phyloP scores from a whole-genome alignment of 1,284 basidiomycete species.

The Ustilago lituana region DNA sequence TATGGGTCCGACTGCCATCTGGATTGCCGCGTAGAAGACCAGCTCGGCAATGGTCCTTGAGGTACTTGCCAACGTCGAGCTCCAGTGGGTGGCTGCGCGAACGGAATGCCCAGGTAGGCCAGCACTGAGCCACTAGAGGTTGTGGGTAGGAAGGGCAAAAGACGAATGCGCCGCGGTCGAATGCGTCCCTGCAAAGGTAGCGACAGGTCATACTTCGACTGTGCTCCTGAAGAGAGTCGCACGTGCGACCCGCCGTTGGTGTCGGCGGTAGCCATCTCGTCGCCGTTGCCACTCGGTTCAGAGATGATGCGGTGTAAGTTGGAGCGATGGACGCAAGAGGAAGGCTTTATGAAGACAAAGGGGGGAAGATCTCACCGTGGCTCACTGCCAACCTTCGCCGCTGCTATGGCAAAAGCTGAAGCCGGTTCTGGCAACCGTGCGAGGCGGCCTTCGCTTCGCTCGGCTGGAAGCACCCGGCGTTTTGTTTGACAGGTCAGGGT shows the following conservation, averaged over 20 bases:
- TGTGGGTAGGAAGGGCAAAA: constrained; percentile 16
- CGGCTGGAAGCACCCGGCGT: neutral
- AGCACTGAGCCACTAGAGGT: constrained; percentile 66
- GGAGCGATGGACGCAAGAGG: no score
- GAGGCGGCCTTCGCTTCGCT: neutral
- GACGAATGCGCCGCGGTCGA: constrained; percentile 40
- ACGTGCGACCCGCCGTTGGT: neutral
- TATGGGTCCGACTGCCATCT: constrained; percentile 40
- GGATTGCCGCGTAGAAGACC: constrained; percentile 13
- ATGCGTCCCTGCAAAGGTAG: constrained; percentile 43
- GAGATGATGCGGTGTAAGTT: no score
- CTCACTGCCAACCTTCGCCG: no score
- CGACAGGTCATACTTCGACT: constrained; percentile 25
- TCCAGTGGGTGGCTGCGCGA: constrained; percentile 74
- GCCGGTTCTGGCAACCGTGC: neutral
- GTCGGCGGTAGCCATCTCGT: neutral
- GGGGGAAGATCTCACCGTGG: no score
- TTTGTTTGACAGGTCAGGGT: constrained; percentile 6
- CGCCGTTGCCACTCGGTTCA: no score
- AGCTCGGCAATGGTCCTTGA: constrained; percentile 28
- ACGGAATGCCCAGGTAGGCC: constrained; percentile 77
- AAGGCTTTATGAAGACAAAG: no score
- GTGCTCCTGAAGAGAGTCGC: neutral
- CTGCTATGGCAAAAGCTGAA: neutral
- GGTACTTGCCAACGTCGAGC: constrained; percentile 74